Percentiles rank a stretch among this genome's conserved stretches.
These are phyloP conservation scores for Sisymbrium irio DNA, from an alignment of 345 rosid genomes.

Conservation along the genomic window DNA sequence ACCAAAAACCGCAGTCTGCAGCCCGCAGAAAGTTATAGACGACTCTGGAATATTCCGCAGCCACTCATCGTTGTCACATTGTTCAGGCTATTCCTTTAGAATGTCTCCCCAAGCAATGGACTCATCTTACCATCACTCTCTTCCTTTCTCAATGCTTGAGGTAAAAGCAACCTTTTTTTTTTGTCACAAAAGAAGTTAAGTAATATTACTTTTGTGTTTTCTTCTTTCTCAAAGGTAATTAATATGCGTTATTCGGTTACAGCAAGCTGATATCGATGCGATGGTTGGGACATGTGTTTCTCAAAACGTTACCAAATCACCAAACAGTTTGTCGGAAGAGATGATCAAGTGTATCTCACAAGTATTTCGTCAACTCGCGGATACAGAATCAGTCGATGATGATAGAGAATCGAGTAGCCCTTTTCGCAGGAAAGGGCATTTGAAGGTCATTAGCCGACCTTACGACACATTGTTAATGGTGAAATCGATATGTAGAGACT, in stretches of 20 bases:
- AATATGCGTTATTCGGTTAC: neutral
- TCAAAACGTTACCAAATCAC: slow-evolving; percentile 40
- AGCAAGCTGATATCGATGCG: slow-evolving; percentile 51
- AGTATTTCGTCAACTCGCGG: slow-evolving; percentile 59
- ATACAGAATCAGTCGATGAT: slow-evolving; percentile 46
- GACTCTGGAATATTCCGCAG: slow-evolving; percentile 58
- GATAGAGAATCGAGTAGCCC: slow-evolving; percentile 44
- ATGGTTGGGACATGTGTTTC: slow-evolving; percentile 41
- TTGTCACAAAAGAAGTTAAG: neutral
- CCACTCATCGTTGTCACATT: slow-evolving; percentile 73
- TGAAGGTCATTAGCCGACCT: slow-evolving; percentile 50
- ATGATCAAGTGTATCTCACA: slow-evolving; percentile 73
- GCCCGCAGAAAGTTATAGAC: slow-evolving; percentile 39
- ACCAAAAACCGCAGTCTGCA: slow-evolving; percentile 12
- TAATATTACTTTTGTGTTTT: neutral
- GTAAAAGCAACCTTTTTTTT: slow-evolving; percentile 25
- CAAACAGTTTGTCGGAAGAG: slow-evolving; percentile 77
- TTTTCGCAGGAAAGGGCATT: slow-evolving; percentile 40
- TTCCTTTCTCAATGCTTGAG: slow-evolving; percentile 93
- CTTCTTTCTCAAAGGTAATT: neutral
- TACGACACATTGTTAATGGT: slow-evolving; percentile 55
- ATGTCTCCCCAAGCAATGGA: slow-evolving; percentile 42
- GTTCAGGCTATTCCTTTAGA: slow-evolving; percentile 46
- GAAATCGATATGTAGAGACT: slow-evolving; percentile 49
- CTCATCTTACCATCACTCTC: slow-evolving; percentile 61